phyloP scores from a whole-genome alignment of 495 filamentous ascomycete species.

The Parathielavia hyrcaniae region DNA sequence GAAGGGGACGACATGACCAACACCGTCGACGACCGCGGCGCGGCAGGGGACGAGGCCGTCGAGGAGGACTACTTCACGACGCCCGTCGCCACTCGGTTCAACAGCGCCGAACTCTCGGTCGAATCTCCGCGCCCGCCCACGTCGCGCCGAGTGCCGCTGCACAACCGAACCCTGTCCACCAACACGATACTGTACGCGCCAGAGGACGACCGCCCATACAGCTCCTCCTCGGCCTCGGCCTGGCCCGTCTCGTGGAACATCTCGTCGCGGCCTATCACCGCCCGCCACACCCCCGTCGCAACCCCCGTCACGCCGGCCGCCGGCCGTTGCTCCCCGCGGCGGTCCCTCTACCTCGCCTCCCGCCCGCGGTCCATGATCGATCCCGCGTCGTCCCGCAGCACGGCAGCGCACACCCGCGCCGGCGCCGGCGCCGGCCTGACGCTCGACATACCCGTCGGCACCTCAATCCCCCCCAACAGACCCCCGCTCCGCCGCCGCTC shows the following conservation, averaged over 20 bases:
- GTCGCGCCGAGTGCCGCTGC: conserved; percentile 36
- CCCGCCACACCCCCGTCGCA: conserved; percentile 34
- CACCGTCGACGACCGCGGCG: conserved; percentile 14
- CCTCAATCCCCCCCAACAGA: not conserved
- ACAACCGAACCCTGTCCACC: conserved; percentile 63
- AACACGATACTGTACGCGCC: conserved; percentile 74
- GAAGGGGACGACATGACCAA: conserved; percentile 42
- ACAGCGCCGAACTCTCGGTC: conserved; percentile 19
- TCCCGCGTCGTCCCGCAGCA: conserved; percentile 49
- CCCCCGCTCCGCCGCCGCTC: conserved; percentile 9
- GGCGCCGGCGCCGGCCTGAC: conserved; percentile 22
- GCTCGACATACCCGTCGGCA: conserved; percentile 20
- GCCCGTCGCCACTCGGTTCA: conserved; percentile 31
- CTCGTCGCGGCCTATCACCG: conserved; percentile 32
- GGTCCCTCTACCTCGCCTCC: conserved; percentile 34
- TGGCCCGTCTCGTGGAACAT: conserved; percentile 24
- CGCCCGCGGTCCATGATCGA: conserved; percentile 49
- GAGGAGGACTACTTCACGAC: conserved; percentile 48
- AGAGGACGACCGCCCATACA: conserved; percentile 33
- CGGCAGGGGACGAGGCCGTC: conserved; percentile 19
- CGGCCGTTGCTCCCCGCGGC: conserved; percentile 47
- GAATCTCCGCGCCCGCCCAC: conserved; percentile 33
- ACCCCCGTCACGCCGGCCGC: conserved; percentile 34
- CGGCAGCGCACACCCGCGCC: conserved; percentile 24
- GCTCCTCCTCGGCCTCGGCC: conserved; percentile 46